Evolutionary conservation across 2,329 filamentous ascomycete species (phyloP).

Genomic region (Didymella pinodella): DNA sequence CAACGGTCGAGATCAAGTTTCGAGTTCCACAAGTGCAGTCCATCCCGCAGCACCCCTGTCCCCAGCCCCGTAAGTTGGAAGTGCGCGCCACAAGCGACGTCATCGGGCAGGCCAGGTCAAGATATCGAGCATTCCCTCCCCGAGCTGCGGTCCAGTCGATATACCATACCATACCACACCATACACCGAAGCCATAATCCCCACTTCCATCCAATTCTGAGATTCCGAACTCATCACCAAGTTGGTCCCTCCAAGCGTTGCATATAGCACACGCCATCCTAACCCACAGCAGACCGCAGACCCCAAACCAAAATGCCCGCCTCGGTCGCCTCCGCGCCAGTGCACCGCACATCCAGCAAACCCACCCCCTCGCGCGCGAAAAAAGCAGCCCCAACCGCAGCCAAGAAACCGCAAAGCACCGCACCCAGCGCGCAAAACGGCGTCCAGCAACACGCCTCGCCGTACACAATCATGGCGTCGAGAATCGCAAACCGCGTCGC

Average conservation of each 20-base stretch:
- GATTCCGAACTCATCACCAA: conserved; percentile 8
- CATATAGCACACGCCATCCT: background rate
- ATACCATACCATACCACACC: conserved; percentile 12
- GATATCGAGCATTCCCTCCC: conserved; percentile 30
- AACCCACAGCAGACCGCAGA: conserved; percentile 1
- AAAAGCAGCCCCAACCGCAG: conserved; percentile 34
- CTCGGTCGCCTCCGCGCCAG: conserved; percentile 46
- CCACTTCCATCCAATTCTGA: conserved; percentile 5
- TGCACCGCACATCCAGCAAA: conserved; percentile 43
- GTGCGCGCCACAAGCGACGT: conserved; percentile 1
- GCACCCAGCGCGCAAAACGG: conserved; percentile 42
- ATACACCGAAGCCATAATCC: background rate
- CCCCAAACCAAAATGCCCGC: conserved; percentile 41
- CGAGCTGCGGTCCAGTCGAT: conserved; percentile 23
- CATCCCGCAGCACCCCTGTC: conserved; percentile 30
- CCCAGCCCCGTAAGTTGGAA: conserved; percentile 5
- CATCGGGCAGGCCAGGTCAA: conserved; percentile 27
- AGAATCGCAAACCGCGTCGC: conserved; percentile 60
- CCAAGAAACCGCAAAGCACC: conserved; percentile 33
- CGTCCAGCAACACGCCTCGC: conserved; percentile 47
- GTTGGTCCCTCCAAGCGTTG: conserved; percentile 27
- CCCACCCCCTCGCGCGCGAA: conserved; percentile 43
- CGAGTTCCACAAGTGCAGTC: conserved; percentile 31
- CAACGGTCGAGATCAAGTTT: conserved; percentile 35
- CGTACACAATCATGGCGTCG: conserved; percentile 61